Conservation (phyloP, 345 rosid species). For the Hibiscus syriacus region DNA sequence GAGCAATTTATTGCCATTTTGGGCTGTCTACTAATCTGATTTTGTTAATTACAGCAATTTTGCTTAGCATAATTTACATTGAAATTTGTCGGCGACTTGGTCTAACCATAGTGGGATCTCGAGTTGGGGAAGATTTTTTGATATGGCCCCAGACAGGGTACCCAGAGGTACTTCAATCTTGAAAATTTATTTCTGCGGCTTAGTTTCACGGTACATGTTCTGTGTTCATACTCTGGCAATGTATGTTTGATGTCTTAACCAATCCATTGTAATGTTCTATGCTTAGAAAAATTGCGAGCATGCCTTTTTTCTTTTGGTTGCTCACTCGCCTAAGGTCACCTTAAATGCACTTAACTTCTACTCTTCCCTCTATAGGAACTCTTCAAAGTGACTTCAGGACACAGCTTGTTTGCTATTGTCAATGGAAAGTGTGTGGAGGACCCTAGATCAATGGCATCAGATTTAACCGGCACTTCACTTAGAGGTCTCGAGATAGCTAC, state of each 20-base stretch:
- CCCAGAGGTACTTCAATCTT: constrained; percentile 51
- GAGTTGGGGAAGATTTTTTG: constrained; percentile 90
- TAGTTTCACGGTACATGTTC: not conserved
- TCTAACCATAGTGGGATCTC: constrained; percentile 83
- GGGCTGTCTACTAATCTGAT: constrained; percentile 5
- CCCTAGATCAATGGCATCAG: constrained; percentile 88
- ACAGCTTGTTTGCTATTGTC: too few species aligned
- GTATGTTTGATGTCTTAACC: not conserved
- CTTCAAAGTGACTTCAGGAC: too few species aligned
- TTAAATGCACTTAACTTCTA: not conserved
- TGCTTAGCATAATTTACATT: constrained; percentile 84
- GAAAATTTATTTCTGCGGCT: not conserved
- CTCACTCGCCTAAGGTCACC: not conserved
- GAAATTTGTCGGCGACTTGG: constrained; percentile 78
- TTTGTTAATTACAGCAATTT: constrained; percentile 52
- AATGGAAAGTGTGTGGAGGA: too few species aligned
- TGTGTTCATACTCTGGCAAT: not conserved
- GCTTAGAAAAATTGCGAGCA: not conserved
- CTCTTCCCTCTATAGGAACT: constrained; percentile 38
- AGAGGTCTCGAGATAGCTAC: constrained; percentile 71
- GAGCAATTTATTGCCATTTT: not conserved
- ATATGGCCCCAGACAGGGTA: constrained; percentile 87
- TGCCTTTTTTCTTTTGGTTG: not conserved
- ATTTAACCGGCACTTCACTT: constrained; percentile 72
- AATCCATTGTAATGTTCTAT: not conserved